Percentiles rank a stretch among this genome's conserved stretches.
Conservation (phyloP, 2,329 filamentous ascomycete genomes). For the Geosmithia putterillii region DNA sequence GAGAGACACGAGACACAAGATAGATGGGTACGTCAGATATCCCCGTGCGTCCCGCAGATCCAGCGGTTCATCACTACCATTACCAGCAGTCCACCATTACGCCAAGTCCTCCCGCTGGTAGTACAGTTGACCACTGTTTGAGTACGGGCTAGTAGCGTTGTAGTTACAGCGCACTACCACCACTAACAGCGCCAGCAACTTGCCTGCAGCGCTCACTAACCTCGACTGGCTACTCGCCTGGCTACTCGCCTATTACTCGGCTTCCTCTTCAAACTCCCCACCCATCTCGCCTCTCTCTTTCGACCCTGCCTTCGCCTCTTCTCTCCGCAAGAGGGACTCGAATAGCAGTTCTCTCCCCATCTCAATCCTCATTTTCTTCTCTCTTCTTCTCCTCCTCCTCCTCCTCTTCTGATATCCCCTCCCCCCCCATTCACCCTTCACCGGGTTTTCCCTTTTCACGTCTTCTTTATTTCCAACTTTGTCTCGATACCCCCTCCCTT, state of each 20-base stretch:
- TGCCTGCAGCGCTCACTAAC: too few relatives aligned
- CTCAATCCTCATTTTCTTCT: slow-evolving; percentile 5
- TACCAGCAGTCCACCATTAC: neutral
- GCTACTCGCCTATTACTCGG: too few relatives aligned
- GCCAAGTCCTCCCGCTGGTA: too few relatives aligned
- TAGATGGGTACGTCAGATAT: neutral
- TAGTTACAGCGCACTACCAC: too few relatives aligned
- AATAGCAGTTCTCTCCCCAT: neutral
- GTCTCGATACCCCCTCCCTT: slow-evolving; percentile 7
- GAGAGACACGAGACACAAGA: too few relatives aligned
- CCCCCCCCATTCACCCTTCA: slow-evolving; percentile 1
- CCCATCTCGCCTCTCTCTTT: slow-evolving; percentile 8
- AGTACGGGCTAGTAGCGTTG: too few relatives aligned
- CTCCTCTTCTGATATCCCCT: slow-evolving; percentile 7
- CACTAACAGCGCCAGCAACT: too few relatives aligned
- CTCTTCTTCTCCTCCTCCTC: slow-evolving; percentile 12
- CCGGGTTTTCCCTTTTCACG: slow-evolving; percentile 5
- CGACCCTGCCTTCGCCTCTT: slow-evolving; percentile 11
- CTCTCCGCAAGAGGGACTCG: slow-evolving; percentile 3
- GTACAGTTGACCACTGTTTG: too few relatives aligned
- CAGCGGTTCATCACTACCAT: neutral
- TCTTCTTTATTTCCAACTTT: slow-evolving; percentile 4
- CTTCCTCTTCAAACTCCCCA: slow-evolving; percentile 1
- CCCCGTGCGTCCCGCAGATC: neutral
- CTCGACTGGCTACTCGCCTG: too few relatives aligned